Conservation (phyloP, 1,284 basidiomycete genomes). For the Puccinia horiana region DNA sequence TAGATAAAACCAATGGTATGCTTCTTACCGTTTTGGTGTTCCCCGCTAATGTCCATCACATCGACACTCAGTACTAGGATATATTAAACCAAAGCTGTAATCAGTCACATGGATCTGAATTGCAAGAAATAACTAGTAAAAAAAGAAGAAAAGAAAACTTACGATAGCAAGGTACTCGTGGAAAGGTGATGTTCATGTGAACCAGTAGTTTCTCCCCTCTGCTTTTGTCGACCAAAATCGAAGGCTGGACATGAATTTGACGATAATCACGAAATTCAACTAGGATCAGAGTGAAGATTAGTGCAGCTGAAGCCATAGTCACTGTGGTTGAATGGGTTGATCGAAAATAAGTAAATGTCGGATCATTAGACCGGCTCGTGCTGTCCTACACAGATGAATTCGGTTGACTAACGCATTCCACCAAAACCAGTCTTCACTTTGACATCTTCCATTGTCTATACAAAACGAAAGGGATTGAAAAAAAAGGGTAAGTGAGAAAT, state of each 20-base stretch:
- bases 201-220: conserved; percentile 91
- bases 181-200: conserved; percentile 90
- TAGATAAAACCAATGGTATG: conserved; percentile 31
- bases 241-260: conserved; percentile 66
- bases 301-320: conserved; percentile 84
- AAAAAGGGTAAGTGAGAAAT: conserved; percentile 44
- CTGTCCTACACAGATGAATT: background rate
- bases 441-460: conserved; percentile 91
- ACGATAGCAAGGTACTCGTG: conserved; percentile 95
- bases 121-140: background rate
- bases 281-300: conserved; percentile 85
- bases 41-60: conserved; percentile 97
- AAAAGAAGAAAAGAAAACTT: conserved; percentile 38
- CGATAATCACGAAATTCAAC: conserved; percentile 97
- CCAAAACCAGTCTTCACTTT: conserved; percentile 94
- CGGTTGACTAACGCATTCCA: conserved; percentile 71
- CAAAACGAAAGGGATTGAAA: conserved; percentile 39
- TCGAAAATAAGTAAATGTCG: background rate
- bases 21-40: conserved; percentile 70
- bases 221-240: conserved; percentile 86
- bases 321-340: conserved; percentile 59
- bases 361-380: conserved; percentile 11
- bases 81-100: background rate
- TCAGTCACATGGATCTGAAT: background rate
- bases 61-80: conserved; percentile 86